These are phyloP conservation scores for Cicer bijugum DNA, from an alignment of 306 rosid species.

Conservation along the genomic window DNA sequence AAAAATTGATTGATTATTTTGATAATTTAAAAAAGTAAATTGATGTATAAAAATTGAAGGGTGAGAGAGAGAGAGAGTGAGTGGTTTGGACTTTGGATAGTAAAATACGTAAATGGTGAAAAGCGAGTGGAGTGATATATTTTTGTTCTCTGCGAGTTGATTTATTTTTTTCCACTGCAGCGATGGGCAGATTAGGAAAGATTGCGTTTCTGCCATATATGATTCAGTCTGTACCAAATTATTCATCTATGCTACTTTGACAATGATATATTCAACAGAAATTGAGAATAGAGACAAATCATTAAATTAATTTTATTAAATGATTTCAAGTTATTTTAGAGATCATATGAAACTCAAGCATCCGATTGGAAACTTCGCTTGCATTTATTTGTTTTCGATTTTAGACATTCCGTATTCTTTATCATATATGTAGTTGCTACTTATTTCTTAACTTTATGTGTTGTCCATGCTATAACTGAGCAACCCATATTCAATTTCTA, in stretches of 20 bases:
- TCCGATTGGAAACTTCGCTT: too few relatives aligned
- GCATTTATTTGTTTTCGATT: too few relatives aligned
- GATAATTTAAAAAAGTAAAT: too few relatives aligned
- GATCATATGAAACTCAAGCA: too few relatives aligned
- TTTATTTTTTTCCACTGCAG: slow-evolving; percentile 35
- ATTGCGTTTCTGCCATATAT: slow-evolving; percentile 50
- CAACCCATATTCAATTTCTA: too few relatives aligned
- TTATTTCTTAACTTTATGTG: too few relatives aligned
- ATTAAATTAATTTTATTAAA: background rate
- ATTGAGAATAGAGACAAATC: background rate
- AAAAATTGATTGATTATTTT: too few relatives aligned
- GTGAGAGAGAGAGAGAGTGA: background rate
- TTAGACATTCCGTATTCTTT: too few relatives aligned
- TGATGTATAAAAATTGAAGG: too few relatives aligned
- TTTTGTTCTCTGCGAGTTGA: slow-evolving; percentile 30
- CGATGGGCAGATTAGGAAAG: slow-evolving; percentile 45
- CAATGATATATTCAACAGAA: slow-evolving; percentile 7
- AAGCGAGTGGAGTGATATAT: slow-evolving; percentile 16
- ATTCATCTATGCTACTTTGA: slow-evolving; percentile 34
- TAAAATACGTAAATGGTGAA: slow-evolving; percentile 42
- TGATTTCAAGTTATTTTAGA: too few relatives aligned
- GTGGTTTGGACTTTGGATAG: slow-evolving; percentile 42
- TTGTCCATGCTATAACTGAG: too few relatives aligned
- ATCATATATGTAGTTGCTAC: too few relatives aligned
- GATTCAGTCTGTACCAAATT: slow-evolving; percentile 46